These are phyloP conservation scores for Pythium oligandrum DNA, from an alignment of 352 stramenopile genomes.

Conservation along the genomic window DNA sequence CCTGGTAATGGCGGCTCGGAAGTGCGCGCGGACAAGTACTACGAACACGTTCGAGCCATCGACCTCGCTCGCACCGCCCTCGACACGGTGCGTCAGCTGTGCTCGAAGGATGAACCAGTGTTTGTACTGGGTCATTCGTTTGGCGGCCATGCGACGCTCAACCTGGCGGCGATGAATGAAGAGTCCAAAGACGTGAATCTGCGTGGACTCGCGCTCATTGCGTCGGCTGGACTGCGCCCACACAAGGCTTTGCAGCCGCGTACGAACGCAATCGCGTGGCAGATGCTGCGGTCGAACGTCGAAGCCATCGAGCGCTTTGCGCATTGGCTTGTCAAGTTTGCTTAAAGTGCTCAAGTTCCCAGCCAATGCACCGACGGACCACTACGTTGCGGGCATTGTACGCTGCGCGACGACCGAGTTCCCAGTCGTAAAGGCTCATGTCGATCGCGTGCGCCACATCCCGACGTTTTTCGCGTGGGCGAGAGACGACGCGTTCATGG, in stretches of 20 bases:
- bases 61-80: constrained; percentile 16
- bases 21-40: constrained; percentile 17
- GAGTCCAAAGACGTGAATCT: constrained; percentile 12
- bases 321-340: constrained; percentile 9
- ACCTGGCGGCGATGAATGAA: constrained; percentile 17
- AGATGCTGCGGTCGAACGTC: constrained; percentile 15
- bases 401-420: constrained; percentile 50
- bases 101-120: constrained; percentile 9
- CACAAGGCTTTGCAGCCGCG: constrained; percentile 25
- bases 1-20: constrained; percentile 22
- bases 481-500: constrained; percentile 26
- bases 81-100: constrained; percentile 20
- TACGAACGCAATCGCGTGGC: constrained; percentile 9
- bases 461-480: constrained; percentile 39
- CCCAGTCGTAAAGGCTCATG: constrained; percentile 29
- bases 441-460: constrained; percentile 23
- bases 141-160: constrained; percentile 23
- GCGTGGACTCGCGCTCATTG: constrained; percentile 21
- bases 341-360: constrained; percentile 20
- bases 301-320: constrained; percentile 5
- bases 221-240: constrained; percentile 27
- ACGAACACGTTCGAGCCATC: constrained; percentile 14
- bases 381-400: constrained; percentile 56
- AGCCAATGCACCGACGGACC: constrained; percentile 13
- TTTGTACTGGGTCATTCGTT: constrained; percentile 32